Evolutionary conservation across 345 rosid species (phyloP).

Genomic region (Ceriops tagal): DNA sequence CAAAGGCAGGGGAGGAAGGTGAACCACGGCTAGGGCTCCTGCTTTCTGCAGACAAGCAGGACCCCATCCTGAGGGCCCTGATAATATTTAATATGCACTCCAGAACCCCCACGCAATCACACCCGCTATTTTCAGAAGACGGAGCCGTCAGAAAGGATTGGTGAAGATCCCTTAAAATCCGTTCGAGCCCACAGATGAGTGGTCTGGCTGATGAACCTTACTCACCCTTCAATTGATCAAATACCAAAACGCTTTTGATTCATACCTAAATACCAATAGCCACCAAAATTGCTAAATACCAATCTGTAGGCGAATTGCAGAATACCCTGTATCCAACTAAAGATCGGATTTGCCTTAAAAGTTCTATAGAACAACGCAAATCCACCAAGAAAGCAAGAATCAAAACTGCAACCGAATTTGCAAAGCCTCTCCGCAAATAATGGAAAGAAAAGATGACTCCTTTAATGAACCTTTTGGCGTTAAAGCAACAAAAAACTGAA

Average conservation of each 20-base stretch:
- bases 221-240: constrained; percentile 2
- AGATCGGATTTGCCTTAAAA: constrained; percentile 8
- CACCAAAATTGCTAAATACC: background rate
- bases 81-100: constrained; percentile 84
- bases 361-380: constrained; percentile 2
- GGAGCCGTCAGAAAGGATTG: constrained; percentile 48
- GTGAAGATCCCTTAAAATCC: constrained; percentile 1
- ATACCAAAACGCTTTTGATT: background rate
- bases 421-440: background rate
- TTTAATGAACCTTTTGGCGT: background rate
- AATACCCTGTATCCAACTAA: constrained; percentile 7
- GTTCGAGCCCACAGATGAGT: background rate
- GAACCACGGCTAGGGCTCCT: constrained; percentile 86
- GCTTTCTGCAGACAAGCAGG: constrained; percentile 97
- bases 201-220: background rate
- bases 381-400: constrained; percentile 3
- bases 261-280: no score
- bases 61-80: constrained; percentile 99
- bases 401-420: background rate
- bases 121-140: constrained; percentile 52
- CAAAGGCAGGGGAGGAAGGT: constrained; percentile 62
- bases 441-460: background rate
- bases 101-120: constrained; percentile 71
- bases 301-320: constrained; percentile 4
- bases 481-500: constrained; percentile 6